Conservation (phyloP, 1,139 yeast species). For the Yamadazyma triangularis region DNA sequence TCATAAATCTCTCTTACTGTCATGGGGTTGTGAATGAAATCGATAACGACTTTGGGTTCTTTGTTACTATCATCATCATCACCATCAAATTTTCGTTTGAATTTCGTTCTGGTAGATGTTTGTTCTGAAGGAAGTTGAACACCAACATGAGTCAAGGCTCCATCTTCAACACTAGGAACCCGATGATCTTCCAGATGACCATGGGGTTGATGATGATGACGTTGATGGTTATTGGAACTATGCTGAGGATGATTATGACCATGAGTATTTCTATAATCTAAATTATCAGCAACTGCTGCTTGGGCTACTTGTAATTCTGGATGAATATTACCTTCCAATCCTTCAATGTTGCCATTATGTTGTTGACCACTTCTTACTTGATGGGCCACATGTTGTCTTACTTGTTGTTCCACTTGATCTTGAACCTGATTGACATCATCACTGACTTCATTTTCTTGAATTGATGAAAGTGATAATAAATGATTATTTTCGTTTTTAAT, state of each 20-base stretch:
- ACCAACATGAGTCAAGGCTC: conserved; percentile 14
- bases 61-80: conserved; percentile 12
- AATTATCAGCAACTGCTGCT: conserved; percentile 22
- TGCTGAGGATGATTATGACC: too few relatives aligned
- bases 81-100: conserved; percentile 11
- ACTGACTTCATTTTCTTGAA: conserved; percentile 22
- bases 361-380: conserved; percentile 8
- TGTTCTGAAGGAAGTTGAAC: too few relatives aligned
- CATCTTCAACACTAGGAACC: background rate
- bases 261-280: background rate
- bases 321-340: conserved; percentile 13
- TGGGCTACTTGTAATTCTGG: conserved; percentile 25
- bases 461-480: conserved; percentile 11
- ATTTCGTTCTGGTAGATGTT: conserved; percentile 11
- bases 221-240: too few relatives aligned
- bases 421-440: conserved; percentile 10
- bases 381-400: conserved; percentile 7
- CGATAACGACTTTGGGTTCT: conserved; percentile 34
- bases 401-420: conserved; percentile 16
- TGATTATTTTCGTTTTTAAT: conserved; percentile 30
- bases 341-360: conserved; percentile 8
- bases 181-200: background rate
- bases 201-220: conserved; percentile 3
- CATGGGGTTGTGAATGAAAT: conserved; percentile 44
- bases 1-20: conserved; percentile 44